Conservation (phyloP, 192 early-diverging fungal species). For the Phlyctochytrium arcticum region DNA sequence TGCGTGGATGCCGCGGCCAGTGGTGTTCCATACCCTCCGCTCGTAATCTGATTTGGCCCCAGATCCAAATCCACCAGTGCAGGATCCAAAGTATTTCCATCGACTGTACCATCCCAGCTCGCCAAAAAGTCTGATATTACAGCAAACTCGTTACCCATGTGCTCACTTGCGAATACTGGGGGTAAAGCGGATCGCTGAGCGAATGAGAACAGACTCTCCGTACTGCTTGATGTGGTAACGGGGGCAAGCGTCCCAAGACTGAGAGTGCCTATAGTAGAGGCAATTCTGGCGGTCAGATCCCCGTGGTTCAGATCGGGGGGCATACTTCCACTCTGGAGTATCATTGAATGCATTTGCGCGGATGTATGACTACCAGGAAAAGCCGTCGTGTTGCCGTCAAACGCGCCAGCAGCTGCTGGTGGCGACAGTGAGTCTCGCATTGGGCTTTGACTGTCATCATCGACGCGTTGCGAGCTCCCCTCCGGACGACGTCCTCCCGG, state of each 20-base stretch:
- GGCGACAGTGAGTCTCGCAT: not conserved
- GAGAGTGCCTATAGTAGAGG: not conserved
- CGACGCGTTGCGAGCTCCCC: not conserved
- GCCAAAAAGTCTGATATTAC: constrained; percentile 60
- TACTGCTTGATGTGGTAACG: not conserved
- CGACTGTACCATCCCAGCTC: constrained; percentile 18
- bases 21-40: not conserved
- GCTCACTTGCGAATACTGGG: constrained; percentile 71
- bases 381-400: not conserved
- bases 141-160: constrained; percentile 77
- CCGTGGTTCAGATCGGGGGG: not conserved
- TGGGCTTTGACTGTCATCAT: not conserved
- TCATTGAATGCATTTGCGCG: not conserved
- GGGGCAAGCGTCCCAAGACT: not conserved
- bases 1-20: not conserved
- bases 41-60: not conserved
- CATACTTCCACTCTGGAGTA: not conserved
- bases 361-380: not conserved
- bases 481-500: not conserved
- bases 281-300: not conserved
- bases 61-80: not conserved
- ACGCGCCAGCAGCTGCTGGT: not conserved
- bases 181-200: constrained; percentile 45
- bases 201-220: constrained; percentile 1
- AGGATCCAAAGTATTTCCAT: constrained; percentile 4